Evolutionary conservation across 2,329 filamentous ascomycete species (phyloP), one percentile per base, ranked within the genome.

Genomic region (Thermothelomyces thermophilus): DNA sequence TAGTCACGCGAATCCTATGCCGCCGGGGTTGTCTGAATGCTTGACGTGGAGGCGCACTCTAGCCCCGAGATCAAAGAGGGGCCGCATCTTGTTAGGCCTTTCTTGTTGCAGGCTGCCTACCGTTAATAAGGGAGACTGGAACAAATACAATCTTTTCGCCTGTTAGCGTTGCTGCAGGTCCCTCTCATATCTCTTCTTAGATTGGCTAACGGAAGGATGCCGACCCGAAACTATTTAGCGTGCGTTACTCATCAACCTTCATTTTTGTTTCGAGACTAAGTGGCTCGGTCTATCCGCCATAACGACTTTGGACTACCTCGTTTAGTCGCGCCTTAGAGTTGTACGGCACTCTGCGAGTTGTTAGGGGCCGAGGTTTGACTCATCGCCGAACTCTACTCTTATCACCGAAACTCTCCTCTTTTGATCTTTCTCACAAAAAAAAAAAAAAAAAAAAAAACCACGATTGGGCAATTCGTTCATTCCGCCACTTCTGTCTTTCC

Each of bases 161-260:
- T n/a, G n/a, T n/a, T n/a, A n/a, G n/a, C n/a, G n/a, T n/a, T n/a
- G n/a, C n/a, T n/a, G n/a, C n/a, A n/a, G n/a, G n/a, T n/a, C n/a
- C n/a, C n/a, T n/a, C n/a, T n/a, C n/a, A n/a, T n/a, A n/a, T n/a
- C n/a, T n/a, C 20, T 24, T 24, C 22, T 10, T 22, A n/a, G 17
- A 14, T 24, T 37, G 14, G 31, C 16, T 19, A 33, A 28, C 26
- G 19, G 28, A 28, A n/a, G 19, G 34, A n/a, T 2, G 10, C 13
- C 5, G 8, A 11, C 13, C 33, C 2, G 30, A 30, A 22, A 34
- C 24, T 28, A 17, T 43, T 13, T 33, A 10, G 31, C 10, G 30
- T 13, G 31, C 24, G 33, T 49, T 49, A 44, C 40, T 44, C 47
- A 49, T 43, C 39, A 30, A n/a, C 11, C 19, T 36, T 46, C 14